Evolutionary conservation across 495 filamentous ascomycete species (phyloP), one percentile per base, ranked within the genome.

Genomic region (Aspergillus kassunensis): DNA sequence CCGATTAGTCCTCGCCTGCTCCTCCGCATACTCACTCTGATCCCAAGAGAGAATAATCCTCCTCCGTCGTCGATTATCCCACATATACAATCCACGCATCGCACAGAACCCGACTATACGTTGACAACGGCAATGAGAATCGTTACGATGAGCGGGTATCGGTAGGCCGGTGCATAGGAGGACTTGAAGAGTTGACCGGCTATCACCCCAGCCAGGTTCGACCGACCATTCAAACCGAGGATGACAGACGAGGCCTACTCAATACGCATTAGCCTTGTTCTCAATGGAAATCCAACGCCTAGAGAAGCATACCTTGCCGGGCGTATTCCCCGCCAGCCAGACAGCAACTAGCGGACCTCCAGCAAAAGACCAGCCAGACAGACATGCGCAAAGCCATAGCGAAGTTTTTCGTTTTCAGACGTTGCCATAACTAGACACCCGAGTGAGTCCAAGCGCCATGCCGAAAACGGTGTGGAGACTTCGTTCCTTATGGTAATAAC

Each of bases 101-200:
- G 19, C 45, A 18, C 16, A 24, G 27, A 52, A 43, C 18, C 49
- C 40, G 19, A 20, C 37, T 40, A 52, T 36, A 1, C 49, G n/a
- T n/a, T n/a, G n/a, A n/a, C 49, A 1, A 52, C 29, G 4, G 49
- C 49, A 35, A 52, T 52, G 11, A 52, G 29, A 9, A 52, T 44
- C 40, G 49, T 44, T 4, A 44, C 30, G 10, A 52, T 18, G 15
- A 52, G 40, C 24, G 48, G 35, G 19, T 39, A 51, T 19, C 37
- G 21, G 27, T 51, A 51, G n/a, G n/a, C n/a, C n/a, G 46, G 34
- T 8, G 34, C 46, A 18, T 49, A 39, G 4, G 5, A 13, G 18
- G 6, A 3, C 12, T 51, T 51, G 36, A 50, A 51, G 16, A 51
- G 27, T 24, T 43, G 49, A 2, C 49, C 39, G 11, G 49, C 49